Conservation (phyloP, 345 rosid genomes). For the Brassica rapa region DNA sequence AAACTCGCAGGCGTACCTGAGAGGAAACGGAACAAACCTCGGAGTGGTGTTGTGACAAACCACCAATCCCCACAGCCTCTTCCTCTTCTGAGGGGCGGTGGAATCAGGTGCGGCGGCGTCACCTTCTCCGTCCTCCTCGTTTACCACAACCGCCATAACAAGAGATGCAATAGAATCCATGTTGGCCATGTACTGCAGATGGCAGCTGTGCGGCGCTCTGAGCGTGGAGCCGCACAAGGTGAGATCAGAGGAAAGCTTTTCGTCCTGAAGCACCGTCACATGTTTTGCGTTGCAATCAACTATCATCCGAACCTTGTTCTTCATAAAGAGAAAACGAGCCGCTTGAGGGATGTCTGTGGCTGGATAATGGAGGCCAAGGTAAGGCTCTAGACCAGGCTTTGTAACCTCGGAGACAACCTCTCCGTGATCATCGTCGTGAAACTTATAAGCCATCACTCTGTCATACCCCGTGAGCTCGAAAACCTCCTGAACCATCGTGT, state of each 20-base stretch:
- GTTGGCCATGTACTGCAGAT: constrained; percentile 92
- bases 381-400: constrained; percentile 88
- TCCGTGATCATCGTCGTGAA: constrained; percentile 97
- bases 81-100: constrained; percentile 59
- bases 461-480: constrained; percentile 96
- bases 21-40: constrained; percentile 93
- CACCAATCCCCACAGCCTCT: constrained; percentile 93
- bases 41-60: constrained; percentile 91
- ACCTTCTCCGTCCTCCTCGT: constrained; percentile 71
- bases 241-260: constrained; percentile 73
- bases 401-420: constrained; percentile 90
- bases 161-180: constrained; percentile 93
- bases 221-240: constrained; percentile 93
- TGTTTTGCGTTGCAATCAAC: constrained; percentile 92
- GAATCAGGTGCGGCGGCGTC: constrained; percentile 42
- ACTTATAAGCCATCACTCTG: constrained; percentile 92
- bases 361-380: constrained; percentile 96
- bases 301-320: constrained; percentile 93
- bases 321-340: constrained; percentile 88
- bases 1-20: constrained; percentile 95
- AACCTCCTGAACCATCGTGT: constrained; percentile 92
- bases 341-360: constrained; percentile 99
- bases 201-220: constrained; percentile 93
- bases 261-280: constrained; percentile 86
- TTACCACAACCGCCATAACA: constrained; percentile 92